Evolutionary conservation across 441 rosid species (phyloP).

Genomic region (Syzygium syzygioides): DNA sequence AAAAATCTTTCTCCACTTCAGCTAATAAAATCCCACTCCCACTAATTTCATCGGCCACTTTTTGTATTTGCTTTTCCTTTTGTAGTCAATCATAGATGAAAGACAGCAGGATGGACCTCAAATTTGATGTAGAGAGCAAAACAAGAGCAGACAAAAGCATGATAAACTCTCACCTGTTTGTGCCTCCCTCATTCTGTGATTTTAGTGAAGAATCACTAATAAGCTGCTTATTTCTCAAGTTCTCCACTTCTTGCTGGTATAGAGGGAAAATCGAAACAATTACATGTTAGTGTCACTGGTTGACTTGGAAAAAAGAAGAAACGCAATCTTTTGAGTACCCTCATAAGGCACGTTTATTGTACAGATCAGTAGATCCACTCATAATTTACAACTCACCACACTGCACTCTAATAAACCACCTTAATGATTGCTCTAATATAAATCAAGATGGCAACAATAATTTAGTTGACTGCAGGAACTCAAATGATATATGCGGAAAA

Average conservation of each 20-base stretch:
- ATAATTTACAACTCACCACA: background rate
- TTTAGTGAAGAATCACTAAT: constrained; percentile 24
- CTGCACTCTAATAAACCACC: background rate
- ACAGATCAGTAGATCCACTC: background rate
- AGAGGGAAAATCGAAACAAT: background rate
- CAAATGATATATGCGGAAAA: background rate
- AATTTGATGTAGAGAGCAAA: background rate
- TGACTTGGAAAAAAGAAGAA: background rate
- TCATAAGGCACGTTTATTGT: background rate
- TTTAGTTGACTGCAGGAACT: background rate
- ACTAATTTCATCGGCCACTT: background rate
- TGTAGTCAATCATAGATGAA: background rate
- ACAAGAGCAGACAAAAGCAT: background rate
- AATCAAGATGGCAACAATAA: background rate
- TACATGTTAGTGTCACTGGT: background rate
- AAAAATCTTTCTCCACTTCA: background rate
- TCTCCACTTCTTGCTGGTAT: constrained; percentile 63
- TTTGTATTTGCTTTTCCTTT: background rate
- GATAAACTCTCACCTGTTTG: constrained; percentile 34
- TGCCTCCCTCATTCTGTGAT: constrained; percentile 21
- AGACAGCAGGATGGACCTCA: background rate
- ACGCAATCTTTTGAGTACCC: background rate
- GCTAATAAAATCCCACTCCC: background rate
- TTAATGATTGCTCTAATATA: background rate
- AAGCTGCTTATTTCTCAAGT: constrained; percentile 41